Conservation (phyloP, 2,329 filamentous ascomycete species). For the Hypoxylon sp. region DNA sequence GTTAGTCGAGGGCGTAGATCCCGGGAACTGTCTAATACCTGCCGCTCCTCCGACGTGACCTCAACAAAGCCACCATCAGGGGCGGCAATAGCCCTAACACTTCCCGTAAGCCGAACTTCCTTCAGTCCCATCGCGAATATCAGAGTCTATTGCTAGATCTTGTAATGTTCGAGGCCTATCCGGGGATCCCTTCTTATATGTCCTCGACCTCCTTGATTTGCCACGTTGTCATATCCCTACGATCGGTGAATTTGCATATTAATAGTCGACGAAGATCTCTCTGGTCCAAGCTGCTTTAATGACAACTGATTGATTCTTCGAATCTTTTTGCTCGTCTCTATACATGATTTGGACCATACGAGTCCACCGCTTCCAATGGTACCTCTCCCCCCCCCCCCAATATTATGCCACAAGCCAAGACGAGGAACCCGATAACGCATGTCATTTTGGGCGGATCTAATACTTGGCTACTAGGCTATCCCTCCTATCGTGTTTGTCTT, state of each 20-base stretch:
- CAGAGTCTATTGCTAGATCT: neutral
- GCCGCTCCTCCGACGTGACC: conserved; percentile 48
- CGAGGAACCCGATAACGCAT: conserved; percentile 2
- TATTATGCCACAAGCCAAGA: neutral
- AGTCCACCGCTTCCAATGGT: no score
- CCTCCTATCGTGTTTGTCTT: neutral
- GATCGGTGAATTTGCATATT: neutral
- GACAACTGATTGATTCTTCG: conserved; percentile 10
- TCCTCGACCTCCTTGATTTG: conserved; percentile 1
- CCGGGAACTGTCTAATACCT: conserved; percentile 47
- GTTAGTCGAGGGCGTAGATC: conserved; percentile 48
- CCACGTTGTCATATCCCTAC: neutral
- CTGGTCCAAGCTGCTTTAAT: neutral
- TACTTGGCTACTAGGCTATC: conserved; percentile 2
- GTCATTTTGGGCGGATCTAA: neutral
- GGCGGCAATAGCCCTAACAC: conserved; percentile 30
- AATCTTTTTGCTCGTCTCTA: conserved; percentile 5
- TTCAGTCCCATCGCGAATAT: conserved; percentile 14
- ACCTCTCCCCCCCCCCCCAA: neutral
- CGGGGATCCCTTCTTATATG: conserved; percentile 10
- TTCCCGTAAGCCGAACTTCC: neutral
- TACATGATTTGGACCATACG: neutral
- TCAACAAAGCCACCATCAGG: conserved; percentile 45
- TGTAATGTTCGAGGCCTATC: conserved; percentile 7
- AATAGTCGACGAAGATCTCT: neutral